phyloP scores from a whole-genome alignment of 1,139 yeast genomes.

The Hyphopichia pseudoburtonii region DNA sequence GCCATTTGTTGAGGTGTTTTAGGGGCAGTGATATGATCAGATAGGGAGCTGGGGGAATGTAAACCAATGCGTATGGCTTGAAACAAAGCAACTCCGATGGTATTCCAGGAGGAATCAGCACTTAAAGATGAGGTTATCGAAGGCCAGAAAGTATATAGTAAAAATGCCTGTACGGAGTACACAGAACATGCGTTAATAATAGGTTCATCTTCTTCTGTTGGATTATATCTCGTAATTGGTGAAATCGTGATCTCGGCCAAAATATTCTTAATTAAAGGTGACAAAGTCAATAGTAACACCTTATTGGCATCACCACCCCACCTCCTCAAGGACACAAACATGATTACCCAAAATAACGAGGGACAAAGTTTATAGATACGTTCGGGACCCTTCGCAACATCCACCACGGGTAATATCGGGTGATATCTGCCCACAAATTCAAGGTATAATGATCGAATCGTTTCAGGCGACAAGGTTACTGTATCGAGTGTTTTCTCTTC shows the following conservation, averaged over 20 bases:
- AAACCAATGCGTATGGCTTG: constrained; percentile 91
- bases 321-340: constrained; percentile 77
- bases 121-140: constrained; percentile 90
- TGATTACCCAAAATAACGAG: constrained; percentile 89
- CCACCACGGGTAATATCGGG: constrained; percentile 84
- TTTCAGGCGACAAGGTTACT: constrained; percentile 57
- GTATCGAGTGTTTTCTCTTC: constrained; percentile 69
- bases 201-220: constrained; percentile 74
- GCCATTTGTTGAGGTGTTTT: constrained; percentile 29
- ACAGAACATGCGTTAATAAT: constrained; percentile 88
- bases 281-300: constrained; percentile 49
- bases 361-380: constrained; percentile 77
- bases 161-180: constrained; percentile 88
- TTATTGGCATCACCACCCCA: constrained; percentile 40
- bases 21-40: constrained; percentile 12
- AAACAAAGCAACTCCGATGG: constrained; percentile 87
- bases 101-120: constrained; percentile 95
- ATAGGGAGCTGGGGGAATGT: constrained; percentile 50
- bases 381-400: constrained; percentile 79
- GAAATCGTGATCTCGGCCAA: constrained; percentile 86
- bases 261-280: constrained; percentile 71
- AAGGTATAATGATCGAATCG: constrained; percentile 61
- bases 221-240: constrained; percentile 82
- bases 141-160: constrained; percentile 92
- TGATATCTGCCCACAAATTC: constrained; percentile 80